Evolutionary conservation across 305 asterid species (phyloP).

Genomic region (Fraxinus dipetala): DNA sequence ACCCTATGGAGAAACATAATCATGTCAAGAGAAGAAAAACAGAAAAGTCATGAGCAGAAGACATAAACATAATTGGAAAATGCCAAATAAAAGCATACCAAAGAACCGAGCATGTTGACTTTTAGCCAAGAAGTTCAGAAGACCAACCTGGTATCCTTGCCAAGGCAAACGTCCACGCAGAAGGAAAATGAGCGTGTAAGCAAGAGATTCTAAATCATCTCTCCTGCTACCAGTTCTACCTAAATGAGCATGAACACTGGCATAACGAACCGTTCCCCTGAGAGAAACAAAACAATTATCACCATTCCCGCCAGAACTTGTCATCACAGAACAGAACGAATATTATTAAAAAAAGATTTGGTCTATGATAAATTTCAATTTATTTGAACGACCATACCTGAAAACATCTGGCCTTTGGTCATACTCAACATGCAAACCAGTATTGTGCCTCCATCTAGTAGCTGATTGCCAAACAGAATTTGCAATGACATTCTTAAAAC

Average conservation of each 20-base stretch:
- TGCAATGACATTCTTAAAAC: slow-evolving; percentile 9
- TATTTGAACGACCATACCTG: slow-evolving; percentile 41
- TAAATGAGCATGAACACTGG: slow-evolving; percentile 89
- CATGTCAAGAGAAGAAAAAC: slow-evolving; percentile 9
- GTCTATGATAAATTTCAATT: not conserved
- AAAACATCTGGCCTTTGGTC: slow-evolving; percentile 87
- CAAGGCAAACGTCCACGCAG: slow-evolving; percentile 86
- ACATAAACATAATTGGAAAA: not conserved
- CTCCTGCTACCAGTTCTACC: slow-evolving; percentile 85
- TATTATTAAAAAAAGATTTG: not conserved
- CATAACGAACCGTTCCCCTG: slow-evolving; percentile 96
- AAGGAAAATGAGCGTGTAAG: slow-evolving; percentile 82
- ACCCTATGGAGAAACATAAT: slow-evolving; percentile 46
- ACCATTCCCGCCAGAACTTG: not conserved
- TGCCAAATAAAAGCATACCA: not conserved
- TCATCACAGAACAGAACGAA: not conserved
- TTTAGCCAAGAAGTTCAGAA: slow-evolving; percentile 9
- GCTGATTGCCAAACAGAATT: slow-evolving; percentile 44
- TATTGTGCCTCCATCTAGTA: slow-evolving; percentile 63
- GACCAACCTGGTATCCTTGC: slow-evolving; percentile 88
- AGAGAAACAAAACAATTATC: slow-evolving; percentile 27
- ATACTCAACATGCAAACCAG: slow-evolving; percentile 72
- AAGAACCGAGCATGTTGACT: not conserved
- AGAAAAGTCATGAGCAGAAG: not conserved
- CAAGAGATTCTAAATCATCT: slow-evolving; percentile 94